Percentiles rank a stretch among this genome's conserved stretches.
Evolutionary conservation across 441 rosid genomes (phyloP).

Genomic region (Gossypium davidsonii): DNA sequence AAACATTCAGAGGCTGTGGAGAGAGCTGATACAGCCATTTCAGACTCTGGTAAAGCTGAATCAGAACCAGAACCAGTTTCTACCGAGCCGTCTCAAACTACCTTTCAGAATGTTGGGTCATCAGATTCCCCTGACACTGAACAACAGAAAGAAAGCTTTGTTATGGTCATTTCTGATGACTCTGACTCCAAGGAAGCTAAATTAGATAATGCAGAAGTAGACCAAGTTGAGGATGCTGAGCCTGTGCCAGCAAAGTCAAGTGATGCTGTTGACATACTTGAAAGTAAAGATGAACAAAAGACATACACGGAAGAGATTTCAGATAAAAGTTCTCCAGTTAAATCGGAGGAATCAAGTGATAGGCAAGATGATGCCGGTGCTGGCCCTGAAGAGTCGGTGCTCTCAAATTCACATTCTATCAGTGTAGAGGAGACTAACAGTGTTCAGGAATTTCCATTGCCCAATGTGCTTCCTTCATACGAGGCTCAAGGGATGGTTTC

Average conservation of each 20-base stretch:
- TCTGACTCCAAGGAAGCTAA: slow-evolving; percentile 33
- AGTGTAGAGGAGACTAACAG: slow-evolving; percentile 27
- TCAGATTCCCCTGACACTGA: slow-evolving; percentile 29
- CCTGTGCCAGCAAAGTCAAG: slow-evolving; percentile 28
- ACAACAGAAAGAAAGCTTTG: slow-evolving; percentile 34
- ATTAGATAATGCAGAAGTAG: slow-evolving; percentile 33
- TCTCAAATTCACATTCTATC: slow-evolving; percentile 30
- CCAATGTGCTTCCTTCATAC: slow-evolving; percentile 33
- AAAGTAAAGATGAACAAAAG: slow-evolving; percentile 32
- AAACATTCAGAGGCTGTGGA: slow-evolving; percentile 28
- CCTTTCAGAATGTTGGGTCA: slow-evolving; percentile 20
- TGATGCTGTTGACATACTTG: slow-evolving; percentile 33
- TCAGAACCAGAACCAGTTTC: slow-evolving; percentile 30
- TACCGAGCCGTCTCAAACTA: slow-evolving; percentile 35
- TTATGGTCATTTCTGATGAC: slow-evolving; percentile 30
- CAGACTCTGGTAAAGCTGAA: slow-evolving; percentile 37
- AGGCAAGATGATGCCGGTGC: slow-evolving; percentile 25
- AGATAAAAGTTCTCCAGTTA: slow-evolving; percentile 31
- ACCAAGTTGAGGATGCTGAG: slow-evolving; percentile 28
- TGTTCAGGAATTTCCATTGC: slow-evolving; percentile 33
- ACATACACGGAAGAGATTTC: slow-evolving; percentile 30
- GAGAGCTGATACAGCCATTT: slow-evolving; percentile 26
- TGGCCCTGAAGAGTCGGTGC: slow-evolving; percentile 17
- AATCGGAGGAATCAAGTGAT: slow-evolving; percentile 33
- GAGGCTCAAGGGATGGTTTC: slow-evolving; percentile 38